Evolutionary conservation across 148 eudicot species (phyloP).

Genomic region (Amaranthus hypochondriacus): DNA sequence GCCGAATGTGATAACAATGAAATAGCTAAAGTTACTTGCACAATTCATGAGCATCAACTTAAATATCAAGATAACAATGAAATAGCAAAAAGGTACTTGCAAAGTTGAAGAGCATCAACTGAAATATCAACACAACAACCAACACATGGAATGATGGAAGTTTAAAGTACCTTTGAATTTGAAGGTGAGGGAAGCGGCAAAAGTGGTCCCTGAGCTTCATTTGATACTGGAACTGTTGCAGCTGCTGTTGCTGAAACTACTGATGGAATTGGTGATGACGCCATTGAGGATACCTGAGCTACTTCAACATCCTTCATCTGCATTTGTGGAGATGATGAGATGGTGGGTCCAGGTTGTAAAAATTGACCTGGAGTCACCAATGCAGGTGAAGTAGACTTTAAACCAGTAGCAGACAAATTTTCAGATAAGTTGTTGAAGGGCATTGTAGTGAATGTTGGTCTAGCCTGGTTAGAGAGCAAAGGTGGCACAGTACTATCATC

Average conservation of each 20-base stretch:
- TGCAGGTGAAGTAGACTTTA: slow-evolving; percentile 33
- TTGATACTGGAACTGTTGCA: slow-evolving; percentile 18
- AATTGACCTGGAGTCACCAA: slow-evolving; percentile 57
- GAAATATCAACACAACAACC: not conserved
- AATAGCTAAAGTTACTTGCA: not conserved
- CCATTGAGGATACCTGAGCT: slow-evolving; percentile 33
- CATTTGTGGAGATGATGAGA: slow-evolving; percentile 30
- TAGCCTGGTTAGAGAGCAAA: slow-evolving; percentile 30
- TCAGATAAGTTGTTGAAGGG: slow-evolving; percentile 36
- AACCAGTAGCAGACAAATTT: slow-evolving; percentile 28
- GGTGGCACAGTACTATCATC: slow-evolving; percentile 28
- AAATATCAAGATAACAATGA: not conserved
- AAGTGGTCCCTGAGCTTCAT: slow-evolving; percentile 34
- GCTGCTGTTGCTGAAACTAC: slow-evolving; percentile 6
- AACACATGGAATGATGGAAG: too few relatives aligned
- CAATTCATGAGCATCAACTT: not conserved
- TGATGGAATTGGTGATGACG: slow-evolving; percentile 21
- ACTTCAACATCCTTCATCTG: slow-evolving; percentile 43
- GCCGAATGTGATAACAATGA: not conserved
- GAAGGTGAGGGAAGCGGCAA: slow-evolving; percentile 43
- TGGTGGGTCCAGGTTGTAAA: slow-evolving; percentile 43
- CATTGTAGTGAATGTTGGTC: slow-evolving; percentile 24
- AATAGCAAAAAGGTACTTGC: not conserved
- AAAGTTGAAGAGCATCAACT: not conserved
- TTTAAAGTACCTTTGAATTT: slow-evolving; percentile 30